These are phyloP conservation scores for Lachnellula willkommii DNA, from an alignment of 2,329 filamentous ascomycete genomes.

Conservation along the genomic window DNA sequence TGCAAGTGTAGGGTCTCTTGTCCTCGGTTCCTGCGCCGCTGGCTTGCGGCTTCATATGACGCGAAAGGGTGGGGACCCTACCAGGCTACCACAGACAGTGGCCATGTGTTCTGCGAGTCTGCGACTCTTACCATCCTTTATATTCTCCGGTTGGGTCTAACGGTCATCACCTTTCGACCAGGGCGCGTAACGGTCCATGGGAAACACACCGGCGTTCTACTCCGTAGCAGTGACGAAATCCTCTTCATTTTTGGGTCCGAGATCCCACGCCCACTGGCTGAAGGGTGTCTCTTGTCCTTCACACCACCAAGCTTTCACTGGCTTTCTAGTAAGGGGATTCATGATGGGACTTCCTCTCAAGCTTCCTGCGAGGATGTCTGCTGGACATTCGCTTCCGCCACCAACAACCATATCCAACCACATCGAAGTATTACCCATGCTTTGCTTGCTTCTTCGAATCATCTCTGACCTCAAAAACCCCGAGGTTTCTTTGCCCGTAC, in stretches of 20 bases:
- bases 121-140: not conserved
- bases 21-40: not conserved
- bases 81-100: not conserved
- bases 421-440: not conserved
- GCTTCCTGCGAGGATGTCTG: too few species aligned
- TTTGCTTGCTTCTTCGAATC: not conserved
- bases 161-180: not conserved
- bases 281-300: not conserved
- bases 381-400: not conserved
- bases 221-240: not conserved
- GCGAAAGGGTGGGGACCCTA: not conserved
- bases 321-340: too few species aligned
- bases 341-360: too few species aligned
- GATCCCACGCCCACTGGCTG: not conserved
- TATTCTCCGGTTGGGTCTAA: not conserved
- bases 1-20: too few species aligned
- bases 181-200: not conserved
- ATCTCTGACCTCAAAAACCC: not conserved
- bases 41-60: not conserved
- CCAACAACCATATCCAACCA: not conserved
- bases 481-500: not conserved
- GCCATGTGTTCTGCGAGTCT: not conserved
- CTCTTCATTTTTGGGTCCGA: not conserved
- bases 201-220: not conserved
- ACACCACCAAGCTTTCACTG: too few species aligned